Percentiles rank a stretch among this genome's conserved stretches.
Evolutionary conservation across 768 basidiomycete genomes (phyloP).

Genomic region (Cyclocybe cylindracea): DNA sequence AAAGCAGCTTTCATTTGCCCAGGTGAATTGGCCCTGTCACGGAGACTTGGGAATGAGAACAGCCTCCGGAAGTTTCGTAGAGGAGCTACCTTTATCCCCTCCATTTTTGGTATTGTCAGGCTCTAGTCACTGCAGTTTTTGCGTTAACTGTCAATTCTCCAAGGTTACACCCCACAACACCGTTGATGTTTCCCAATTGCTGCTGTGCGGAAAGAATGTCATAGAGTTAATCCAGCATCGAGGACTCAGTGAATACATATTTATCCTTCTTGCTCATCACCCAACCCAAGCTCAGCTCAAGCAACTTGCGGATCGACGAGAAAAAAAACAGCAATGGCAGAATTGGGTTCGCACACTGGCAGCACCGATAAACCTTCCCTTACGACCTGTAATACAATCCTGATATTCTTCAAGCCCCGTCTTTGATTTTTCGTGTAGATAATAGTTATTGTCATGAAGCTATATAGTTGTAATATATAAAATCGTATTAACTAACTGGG

Average conservation of each 20-base stretch:
- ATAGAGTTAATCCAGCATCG: constrained; percentile 43
- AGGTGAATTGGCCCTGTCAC: constrained; percentile 39
- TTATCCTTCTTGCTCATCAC: constrained; percentile 49
- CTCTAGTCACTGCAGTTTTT: neutral
- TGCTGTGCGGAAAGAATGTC: constrained; percentile 40
- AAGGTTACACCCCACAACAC: constrained; percentile 49
- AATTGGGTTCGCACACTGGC: constrained; percentile 36
- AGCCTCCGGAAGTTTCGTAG: constrained; percentile 25
- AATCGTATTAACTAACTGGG: constrained; percentile 11
- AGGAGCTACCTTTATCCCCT: constrained; percentile 40
- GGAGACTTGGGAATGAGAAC: constrained; percentile 37
- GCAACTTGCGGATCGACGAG: constrained; percentile 26
- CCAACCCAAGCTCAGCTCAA: constrained; percentile 49
- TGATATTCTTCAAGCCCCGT: too few relatives aligned
- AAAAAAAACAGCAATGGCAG: constrained; percentile 41
- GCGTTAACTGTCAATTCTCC: neutral
- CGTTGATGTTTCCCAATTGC: constrained; percentile 52
- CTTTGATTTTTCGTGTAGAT: too few relatives aligned
- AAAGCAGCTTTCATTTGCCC: neutral
- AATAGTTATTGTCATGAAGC: neutral
- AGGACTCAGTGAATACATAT: constrained; percentile 45
- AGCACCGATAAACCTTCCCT: constrained; percentile 29
- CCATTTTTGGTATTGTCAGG: constrained; percentile 33
- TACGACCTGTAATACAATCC: neutral
- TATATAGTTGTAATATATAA: constrained; percentile 14